Evolutionary conservation across 305 asterid species (phyloP).

Genomic region (Salvia sclarea): DNA sequence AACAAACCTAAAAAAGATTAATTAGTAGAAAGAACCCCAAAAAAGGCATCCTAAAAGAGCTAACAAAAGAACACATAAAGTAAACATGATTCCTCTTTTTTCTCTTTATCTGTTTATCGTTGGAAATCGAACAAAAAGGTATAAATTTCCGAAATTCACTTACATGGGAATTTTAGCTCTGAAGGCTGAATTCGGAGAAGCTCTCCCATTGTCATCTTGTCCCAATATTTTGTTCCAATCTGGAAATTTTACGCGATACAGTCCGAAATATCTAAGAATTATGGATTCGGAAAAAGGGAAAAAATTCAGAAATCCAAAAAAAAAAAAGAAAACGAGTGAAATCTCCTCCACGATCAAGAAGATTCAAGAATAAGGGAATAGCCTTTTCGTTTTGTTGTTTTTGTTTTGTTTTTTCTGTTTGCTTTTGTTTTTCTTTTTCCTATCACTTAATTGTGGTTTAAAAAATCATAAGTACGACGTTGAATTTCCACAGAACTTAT

Average conservation of each 20-base stretch:
- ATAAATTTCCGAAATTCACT: constrained; percentile 31
- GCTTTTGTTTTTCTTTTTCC: background rate
- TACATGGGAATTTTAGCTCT: constrained; percentile 78
- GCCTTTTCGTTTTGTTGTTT: background rate
- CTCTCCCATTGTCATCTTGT: constrained; percentile 64
- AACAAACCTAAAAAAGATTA: constrained; percentile 7
- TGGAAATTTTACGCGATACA: background rate
- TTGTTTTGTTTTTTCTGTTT: no score
- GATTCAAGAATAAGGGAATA: constrained; percentile 24
- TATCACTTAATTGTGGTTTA: background rate
- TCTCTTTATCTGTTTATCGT: background rate
- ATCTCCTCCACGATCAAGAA: constrained; percentile 14
- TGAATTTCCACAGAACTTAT: no score
- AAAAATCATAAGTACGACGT: no score
- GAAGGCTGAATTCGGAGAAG: constrained; percentile 69
- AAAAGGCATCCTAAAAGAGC: constrained; percentile 31
- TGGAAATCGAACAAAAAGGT: constrained; percentile 25
- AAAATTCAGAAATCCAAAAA: background rate
- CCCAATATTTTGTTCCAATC: constrained; percentile 21
- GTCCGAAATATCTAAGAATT: constrained; percentile 1
- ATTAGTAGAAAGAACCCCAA: background rate
- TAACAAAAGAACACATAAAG: constrained; percentile 21
- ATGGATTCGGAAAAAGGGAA: background rate
- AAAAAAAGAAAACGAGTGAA: background rate
- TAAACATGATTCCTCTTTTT: constrained; percentile 18